Evolutionary conservation across 139 green algal species (phyloP).

Genomic region (Ulvella scutata): DNA sequence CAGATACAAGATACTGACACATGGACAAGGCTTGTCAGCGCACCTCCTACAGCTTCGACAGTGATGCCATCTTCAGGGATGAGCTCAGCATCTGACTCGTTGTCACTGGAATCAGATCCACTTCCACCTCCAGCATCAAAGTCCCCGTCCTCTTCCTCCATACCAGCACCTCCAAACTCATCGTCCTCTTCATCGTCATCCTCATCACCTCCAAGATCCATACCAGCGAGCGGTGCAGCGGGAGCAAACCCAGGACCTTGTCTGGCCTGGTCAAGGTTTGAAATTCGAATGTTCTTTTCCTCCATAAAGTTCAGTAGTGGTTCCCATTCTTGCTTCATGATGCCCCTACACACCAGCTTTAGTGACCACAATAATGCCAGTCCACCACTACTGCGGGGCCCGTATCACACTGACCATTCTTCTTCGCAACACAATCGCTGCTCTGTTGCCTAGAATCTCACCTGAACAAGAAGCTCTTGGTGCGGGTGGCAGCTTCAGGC

Average conservation of each 20-base stretch:
- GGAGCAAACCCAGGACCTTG: not conserved
- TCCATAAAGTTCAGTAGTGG: conserved; percentile 1
- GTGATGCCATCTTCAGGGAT: conserved; percentile 6
- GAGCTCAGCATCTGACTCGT: conserved; percentile 4
- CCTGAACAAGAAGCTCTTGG: not conserved
- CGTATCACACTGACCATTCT: no score
- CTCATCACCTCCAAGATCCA: not conserved
- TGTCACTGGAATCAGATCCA: not conserved
- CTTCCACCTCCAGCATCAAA: conserved; percentile 15
- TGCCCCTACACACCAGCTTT: not conserved
- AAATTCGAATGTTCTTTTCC: not conserved
- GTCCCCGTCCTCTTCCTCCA: conserved; percentile 50
- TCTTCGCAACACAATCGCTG: no score
- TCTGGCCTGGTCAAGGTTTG: conserved; percentile 6
- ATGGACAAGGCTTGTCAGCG: no score
- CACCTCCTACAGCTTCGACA: conserved; percentile 4
- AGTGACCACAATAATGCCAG: no score
- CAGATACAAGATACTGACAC: not conserved
- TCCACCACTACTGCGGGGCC: no score
- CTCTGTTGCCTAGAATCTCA: not conserved
- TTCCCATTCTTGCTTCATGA: not conserved
- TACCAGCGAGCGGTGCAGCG: conserved; percentile 4
- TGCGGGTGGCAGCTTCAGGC: not conserved
- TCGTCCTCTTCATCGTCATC: conserved; percentile 35
- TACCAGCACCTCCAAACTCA: conserved; percentile 21